Evolutionary conservation across 176 grass and related monocot genomes (phyloP), one percentile per base, ranked within the genome.

Genomic region (Chrysopogon serrulatus): DNA sequence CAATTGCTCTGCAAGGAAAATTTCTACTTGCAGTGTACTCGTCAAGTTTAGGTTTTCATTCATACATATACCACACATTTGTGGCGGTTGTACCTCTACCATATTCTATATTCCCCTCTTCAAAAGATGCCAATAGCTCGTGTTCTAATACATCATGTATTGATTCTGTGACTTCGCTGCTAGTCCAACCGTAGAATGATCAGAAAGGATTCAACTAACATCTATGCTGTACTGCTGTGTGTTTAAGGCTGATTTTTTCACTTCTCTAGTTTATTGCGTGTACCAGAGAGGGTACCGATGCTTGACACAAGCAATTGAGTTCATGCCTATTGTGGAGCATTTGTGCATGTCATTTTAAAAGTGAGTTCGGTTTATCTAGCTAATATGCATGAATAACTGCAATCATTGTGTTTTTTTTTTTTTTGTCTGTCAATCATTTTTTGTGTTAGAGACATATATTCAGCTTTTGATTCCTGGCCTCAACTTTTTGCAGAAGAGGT

Each of bases 401-500:
- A 41, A n/a, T 18, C 14, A 41, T 62, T 47, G 39, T 67, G 14
- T 30, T 2, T 79, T 7, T 45, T 67, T n/a, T 30, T 2, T 79
- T 7, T 45, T 9, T 76, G 2, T 51, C 21, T 60, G 14, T 12
- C 13, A n/a, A 27, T 87, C 35, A 2, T 65, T 35, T 82, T 8
- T 54, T 43, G 73, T 31, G 6, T 21, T 80, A 37, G 15, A 31
- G 32, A 67, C 28, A 57, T 73, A 51, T 34, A 54, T 85, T 54
- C 41, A 30, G 40, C 39, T 37, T 74, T n/a, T 72, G 59, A 80
- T 71, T 39, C 32, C 15, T 59, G 51, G 19, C 10, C 70, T 77
- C 36, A 33, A n/a, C 10, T 10, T 90, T 92, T 88, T 87, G 54
- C 89, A 95, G 96, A 76, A 98, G 96, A 79, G 96, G 96, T 74